Evolutionary conservation across 371 early-diverging fungal species (phyloP), one percentile per base, ranked within the genome.

Genomic region (Dinochytrium kinnereticum): DNA sequence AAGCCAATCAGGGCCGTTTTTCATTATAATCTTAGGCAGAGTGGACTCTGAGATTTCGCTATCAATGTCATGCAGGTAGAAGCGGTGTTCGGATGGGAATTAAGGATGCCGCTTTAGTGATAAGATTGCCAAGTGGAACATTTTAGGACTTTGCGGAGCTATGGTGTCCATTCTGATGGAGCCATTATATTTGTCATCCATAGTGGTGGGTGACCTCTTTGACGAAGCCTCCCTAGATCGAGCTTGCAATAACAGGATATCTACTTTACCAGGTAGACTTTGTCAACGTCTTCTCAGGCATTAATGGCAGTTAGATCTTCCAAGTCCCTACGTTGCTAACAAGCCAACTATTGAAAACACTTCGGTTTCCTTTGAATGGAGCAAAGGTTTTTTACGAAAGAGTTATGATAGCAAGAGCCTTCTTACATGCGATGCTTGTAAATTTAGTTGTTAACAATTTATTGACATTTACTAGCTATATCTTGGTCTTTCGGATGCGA

Each of bases 81-180:
- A 36, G 0, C 1, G 1, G 13, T 55, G 2, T 21, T 59, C 13
- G 24, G n/a, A n/a, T n/a, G n/a, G n/a, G n/a, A 28, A 66, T 59
- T 51, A 28, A 38, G 44, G 13, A 61, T 51, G 26, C 24, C 39
- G 51, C 30, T 10, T 17, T 70, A 91, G 93, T 75, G 96, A 95
- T 82, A 95, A 95, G 79, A 82, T 95, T 5, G 93, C 94, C 1
- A 88, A 89, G 33, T 95, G 96, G 96, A 90, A 89, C 72, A 88
- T 91, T 24, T 80, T 94, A 30, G 96, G 95, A 0, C 73, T 93
- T 2, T 89, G 89, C 51, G 93, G 93, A 10, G 87, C 90, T 2
- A 68, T 94, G 19, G 78, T 95, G 1, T 82, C 89, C 0, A 50
- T 72, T 24, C 44, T 89, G 1, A 79, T 87, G 21, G 72, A 80